Conservation (phyloP, 345 rosid species). For the Murraya koenigii region DNA sequence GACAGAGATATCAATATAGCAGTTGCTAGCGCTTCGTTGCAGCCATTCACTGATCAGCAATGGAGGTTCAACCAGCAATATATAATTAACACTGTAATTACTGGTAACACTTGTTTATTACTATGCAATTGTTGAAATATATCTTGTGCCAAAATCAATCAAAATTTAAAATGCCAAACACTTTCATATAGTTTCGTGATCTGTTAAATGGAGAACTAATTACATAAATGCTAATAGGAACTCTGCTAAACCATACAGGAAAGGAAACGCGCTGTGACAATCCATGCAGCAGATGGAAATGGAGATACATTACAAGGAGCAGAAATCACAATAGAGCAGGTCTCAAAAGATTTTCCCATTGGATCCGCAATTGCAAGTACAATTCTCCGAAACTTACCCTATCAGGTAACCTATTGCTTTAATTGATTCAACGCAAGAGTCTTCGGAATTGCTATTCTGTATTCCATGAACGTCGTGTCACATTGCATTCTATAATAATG, state of each 20-base stretch:
- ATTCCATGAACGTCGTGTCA: background rate
- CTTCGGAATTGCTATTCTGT: background rate
- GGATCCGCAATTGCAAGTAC: slow-evolving; percentile 80
- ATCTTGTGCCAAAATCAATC: background rate
- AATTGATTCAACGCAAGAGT: background rate
- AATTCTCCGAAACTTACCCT: slow-evolving; percentile 63
- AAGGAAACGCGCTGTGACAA: slow-evolving; percentile 66
- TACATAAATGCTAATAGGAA: background rate
- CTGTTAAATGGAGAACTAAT: background rate
- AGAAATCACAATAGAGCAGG: slow-evolving; percentile 41
- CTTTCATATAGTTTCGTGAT: background rate
- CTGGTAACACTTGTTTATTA: background rate
- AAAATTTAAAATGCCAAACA: background rate
- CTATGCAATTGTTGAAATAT: background rate
- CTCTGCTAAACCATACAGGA: slow-evolving; percentile 31
- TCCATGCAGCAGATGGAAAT: slow-evolving; percentile 56
- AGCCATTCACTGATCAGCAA: slow-evolving; percentile 66
- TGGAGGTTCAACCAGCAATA: slow-evolving; percentile 68
- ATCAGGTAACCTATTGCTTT: slow-evolving; percentile 49
- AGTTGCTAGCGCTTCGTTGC: slow-evolving; percentile 53
- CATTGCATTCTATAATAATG: background rate
- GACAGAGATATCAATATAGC: slow-evolving; percentile 32
- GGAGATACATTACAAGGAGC: slow-evolving; percentile 64
- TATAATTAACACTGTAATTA: slow-evolving; percentile 49
- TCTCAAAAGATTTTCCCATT: slow-evolving; percentile 75